Base-by-base conservation (phyloP, 73 alveolate genomes). In the Paraurostyla sp. region DNA sequence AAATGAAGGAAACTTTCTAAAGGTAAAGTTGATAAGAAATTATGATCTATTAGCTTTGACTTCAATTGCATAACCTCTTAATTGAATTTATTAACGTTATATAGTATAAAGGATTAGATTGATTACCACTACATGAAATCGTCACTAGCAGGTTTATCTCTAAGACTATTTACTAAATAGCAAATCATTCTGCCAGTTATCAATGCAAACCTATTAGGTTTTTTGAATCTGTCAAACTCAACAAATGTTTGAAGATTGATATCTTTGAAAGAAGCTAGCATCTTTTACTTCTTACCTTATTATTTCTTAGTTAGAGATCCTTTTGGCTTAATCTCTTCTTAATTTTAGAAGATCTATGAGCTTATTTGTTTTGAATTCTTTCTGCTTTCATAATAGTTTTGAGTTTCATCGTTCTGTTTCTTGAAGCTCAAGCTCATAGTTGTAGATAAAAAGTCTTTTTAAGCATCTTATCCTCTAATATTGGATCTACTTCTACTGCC, bases 101-200 rank as follows among this genome's bases (percentile, higher is more conserved):
- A 13, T 6, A 22, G 18, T 7, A 62, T 62, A 29, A 62, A 30
- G 48, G 51, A 4, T 29, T 62, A 35, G 23, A 62, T 62, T 2
- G 23, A 9, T 7, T 4, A 6, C 80, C 80, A 62, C 7, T 4
- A 9, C 9, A 9, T 29, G 51, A 62, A 62, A 25, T 27, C 51
- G 9, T 62, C 80, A 11, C 7, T 62, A 15, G 33, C 11, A 3
- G 57, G 80, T 7, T 35, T 23, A 3, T 62, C 80, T 35, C 51
- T 27, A 23, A 62, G 11, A 7, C 23, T 7, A 62, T 62, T 62
- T 62, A 62, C 80, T 20, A 62, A 35, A 3, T 22, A 29, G 25
- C 80, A 62, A 15, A 62, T 27, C 80, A 62, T 62, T 62, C 80
- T 62, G 7, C 80, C 80, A 23, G 33, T 50, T 62, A 30, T 22